A percentile compares a stretch with the other conserved stretches of the same genome.
phyloP scores from a whole-genome alignment of 1,284 basidiomycete species.

The Rhodotorula sp. region DNA sequence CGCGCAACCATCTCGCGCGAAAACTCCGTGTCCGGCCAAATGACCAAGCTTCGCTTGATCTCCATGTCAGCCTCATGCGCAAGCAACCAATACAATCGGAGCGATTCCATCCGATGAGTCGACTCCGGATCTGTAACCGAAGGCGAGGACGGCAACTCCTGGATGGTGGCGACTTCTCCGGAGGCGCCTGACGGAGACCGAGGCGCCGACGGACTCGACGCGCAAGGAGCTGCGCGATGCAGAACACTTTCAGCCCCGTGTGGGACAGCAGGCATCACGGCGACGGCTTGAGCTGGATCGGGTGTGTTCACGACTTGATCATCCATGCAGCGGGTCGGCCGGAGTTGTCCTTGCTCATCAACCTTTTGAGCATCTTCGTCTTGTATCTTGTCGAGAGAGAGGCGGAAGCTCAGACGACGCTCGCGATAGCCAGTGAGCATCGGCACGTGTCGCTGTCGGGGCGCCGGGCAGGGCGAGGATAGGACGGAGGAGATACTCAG shows the following conservation, averaged over 20 bases:
- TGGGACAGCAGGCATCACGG: too few species aligned
- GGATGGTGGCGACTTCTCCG: not conserved
- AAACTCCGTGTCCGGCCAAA: constrained; percentile 35
- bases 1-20: constrained; percentile 26
- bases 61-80: constrained; percentile 28
- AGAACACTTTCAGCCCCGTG: too few species aligned
- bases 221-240: constrained; percentile 15
- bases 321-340: too few species aligned
- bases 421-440: constrained; percentile 28
- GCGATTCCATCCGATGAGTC: not conserved
- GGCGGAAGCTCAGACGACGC: constrained; percentile 22
- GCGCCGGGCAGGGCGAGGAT: constrained; percentile 33
- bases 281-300: too few species aligned
- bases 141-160: constrained; percentile 5
- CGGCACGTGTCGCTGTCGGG: constrained; percentile 15
- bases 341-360: too few species aligned
- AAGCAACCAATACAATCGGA: not conserved
- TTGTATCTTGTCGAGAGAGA: constrained; percentile 8
- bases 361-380: not conserved
- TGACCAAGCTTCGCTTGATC: constrained; percentile 8
- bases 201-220: constrained; percentile 13
- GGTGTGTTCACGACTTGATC: too few species aligned
- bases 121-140: constrained; percentile 14
- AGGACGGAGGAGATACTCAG: constrained; percentile 31
- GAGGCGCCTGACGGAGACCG: not conserved